A percentile compares a stretch with the other conserved stretches of the same genome.
phyloP scores from a whole-genome alignment of 2,329 filamentous ascomycete species.

The Akanthomyces uredinophilus region DNA sequence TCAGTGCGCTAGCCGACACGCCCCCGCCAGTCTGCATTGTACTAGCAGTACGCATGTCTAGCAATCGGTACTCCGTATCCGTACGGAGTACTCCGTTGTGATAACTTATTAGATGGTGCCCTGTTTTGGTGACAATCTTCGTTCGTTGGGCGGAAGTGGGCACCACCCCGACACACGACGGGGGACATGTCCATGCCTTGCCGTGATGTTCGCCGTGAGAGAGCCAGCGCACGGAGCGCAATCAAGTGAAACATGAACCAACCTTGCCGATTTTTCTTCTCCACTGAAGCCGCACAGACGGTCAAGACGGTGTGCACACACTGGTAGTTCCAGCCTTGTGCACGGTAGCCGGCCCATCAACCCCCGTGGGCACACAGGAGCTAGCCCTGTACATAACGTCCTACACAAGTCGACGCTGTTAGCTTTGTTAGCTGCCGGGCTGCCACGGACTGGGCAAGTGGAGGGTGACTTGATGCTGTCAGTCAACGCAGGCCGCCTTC shows the following conservation, averaged over 20 bases:
- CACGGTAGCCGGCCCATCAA: background rate
- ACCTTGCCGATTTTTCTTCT: no score
- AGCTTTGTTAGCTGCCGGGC: no score
- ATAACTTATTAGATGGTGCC: background rate
- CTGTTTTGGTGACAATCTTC: background rate
- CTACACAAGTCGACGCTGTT: no score
- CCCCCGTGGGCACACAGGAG: background rate
- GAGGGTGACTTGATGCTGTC: no score
- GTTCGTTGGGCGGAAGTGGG: background rate
- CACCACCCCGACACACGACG: background rate
- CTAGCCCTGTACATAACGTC: no score
- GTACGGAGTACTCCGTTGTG: no score
- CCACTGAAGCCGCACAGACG: no score
- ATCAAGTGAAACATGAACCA: background rate
- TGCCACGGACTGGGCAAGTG: no score
- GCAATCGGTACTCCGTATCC: background rate
- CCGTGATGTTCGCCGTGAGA: no score
- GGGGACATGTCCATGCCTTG: background rate
- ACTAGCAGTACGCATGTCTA: background rate
- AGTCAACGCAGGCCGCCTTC: no score
- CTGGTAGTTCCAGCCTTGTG: background rate
- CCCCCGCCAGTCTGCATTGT: background rate
- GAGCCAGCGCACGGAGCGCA: background rate
- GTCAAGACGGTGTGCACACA: background rate
- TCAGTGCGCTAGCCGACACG: background rate